phyloP scores from a whole-genome alignment of 129 eudicot species.

The Glebionis coronaria region DNA sequence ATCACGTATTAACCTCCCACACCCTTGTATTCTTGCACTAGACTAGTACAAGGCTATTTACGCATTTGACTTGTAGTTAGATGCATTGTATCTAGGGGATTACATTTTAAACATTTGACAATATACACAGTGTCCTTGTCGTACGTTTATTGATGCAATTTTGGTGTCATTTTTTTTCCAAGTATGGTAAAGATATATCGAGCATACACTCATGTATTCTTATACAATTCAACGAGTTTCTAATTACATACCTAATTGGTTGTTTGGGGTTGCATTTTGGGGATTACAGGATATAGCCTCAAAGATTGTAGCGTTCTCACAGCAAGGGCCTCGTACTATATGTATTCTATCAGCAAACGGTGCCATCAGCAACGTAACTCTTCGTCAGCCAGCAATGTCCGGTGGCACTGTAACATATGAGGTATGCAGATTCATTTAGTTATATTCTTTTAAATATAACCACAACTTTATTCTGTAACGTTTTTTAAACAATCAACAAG shows the following conservation, averaged over 20 bases:
- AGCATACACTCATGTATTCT: too few species aligned
- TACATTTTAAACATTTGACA: neutral
- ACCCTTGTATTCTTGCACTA: neutral
- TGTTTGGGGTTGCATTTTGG: conserved; percentile 6
- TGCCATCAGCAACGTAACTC: conserved; percentile 77
- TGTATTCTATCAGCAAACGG: conserved; percentile 95
- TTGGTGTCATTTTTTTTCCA: neutral
- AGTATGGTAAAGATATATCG: too few species aligned
- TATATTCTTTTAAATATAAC: neutral
- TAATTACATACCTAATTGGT: neutral
- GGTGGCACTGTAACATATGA: conserved; percentile 83
- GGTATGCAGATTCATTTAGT: conserved; percentile 39
- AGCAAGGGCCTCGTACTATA: conserved; percentile 92
- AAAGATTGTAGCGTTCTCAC: conserved; percentile 74
- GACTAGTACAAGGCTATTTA: neutral
- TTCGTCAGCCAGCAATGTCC: conserved; percentile 81
- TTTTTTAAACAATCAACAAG: neutral
- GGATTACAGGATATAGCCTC: conserved; percentile 73
- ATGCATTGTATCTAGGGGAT: neutral
- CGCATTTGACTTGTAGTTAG: neutral
- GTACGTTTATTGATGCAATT: neutral
- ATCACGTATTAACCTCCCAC: neutral
- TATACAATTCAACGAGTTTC: too few species aligned
- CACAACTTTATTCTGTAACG: neutral
- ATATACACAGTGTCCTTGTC: neutral